Conservation (phyloP, 73 alveolate genomes). For the Diophrys appendiculata region DNA sequence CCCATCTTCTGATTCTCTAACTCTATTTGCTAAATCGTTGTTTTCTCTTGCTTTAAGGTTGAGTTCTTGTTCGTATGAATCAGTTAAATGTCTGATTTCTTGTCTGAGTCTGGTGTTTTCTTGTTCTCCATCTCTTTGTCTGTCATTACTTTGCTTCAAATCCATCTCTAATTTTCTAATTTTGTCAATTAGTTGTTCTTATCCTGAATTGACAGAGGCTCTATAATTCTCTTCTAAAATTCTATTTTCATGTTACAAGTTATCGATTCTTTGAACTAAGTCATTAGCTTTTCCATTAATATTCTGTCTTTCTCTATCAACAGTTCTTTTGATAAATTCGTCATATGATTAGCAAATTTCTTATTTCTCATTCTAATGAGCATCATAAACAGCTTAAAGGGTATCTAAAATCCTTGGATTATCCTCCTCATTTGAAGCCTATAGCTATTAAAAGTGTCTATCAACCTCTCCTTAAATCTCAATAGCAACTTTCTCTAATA, state of each 20-base stretch:
- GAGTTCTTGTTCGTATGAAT: slow-evolving; percentile 1
- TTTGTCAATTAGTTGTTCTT: neutral
- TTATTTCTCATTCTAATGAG: neutral
- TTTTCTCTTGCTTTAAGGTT: slow-evolving; percentile 6
- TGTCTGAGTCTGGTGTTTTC: neutral
- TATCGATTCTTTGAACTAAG: neutral
- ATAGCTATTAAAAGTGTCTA: neutral
- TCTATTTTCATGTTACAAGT: neutral
- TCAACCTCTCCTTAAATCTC: slow-evolving; percentile 9
- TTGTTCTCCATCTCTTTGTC: neutral
- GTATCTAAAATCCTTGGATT: neutral
- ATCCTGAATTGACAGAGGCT: slow-evolving; percentile 1
- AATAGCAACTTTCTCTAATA: neutral
- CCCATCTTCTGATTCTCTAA: neutral
- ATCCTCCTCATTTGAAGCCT: slow-evolving; percentile 6
- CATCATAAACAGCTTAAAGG: neutral
- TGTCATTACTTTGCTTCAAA: neutral
- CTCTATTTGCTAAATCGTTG: slow-evolving; percentile 7
- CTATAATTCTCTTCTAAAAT: slow-evolving; percentile 15
- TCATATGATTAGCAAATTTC: slow-evolving; percentile 3
- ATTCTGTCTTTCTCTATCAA: slow-evolving; percentile 10
- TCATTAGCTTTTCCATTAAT: neutral
- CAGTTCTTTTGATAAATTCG: neutral
- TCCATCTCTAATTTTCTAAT: neutral
- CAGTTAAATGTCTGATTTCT: slow-evolving; percentile 14